Base-by-base conservation (phyloP, 768 basidiomycete genomes). In the Coprinopsis marcescibilis region DNA sequence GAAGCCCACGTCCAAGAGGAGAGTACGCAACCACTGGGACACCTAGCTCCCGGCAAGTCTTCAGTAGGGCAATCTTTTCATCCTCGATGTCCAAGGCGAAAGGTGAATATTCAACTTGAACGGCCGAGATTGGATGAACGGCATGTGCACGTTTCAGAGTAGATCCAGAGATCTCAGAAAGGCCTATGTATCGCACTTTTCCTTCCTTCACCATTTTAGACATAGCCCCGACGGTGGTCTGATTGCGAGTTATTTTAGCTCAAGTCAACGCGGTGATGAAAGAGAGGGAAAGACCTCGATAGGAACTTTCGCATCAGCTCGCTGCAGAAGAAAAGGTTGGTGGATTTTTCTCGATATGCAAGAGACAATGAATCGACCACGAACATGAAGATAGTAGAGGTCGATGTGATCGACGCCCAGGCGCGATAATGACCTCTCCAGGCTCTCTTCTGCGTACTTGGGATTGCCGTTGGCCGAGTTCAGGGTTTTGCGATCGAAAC, bases 41-140 rank as follows among this genome's bases (percentile, higher is more conserved):
- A 11, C 75, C 75, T 4, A 79, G 61, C 52, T 78, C 77, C 17
- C 74, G 60, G 10, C 68, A 68, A 1, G 74, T 69, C 21, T 67
- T 59, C 29, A 76, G 57, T 1, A 79, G 52, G 2, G 52, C 62
- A 26, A 73, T 66, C 49, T 68, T 65, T 6, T 64, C 59, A 46
- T 70, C 63, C 53, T 77, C 75, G 40, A 76, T 69, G 30, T 72
- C 70, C 6, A 77, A 62, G 2, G 65, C 66, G 54, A 77, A 75
- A 1, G 76, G 69, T 0, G 73, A 74, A 52, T 76, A 78, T 48
- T 78, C 75, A 24, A 76, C 63, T 57, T 78, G 72, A 8, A 78
- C 57, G 0, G 72, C 71, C 1, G 73, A 47, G 24, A 78, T 76
- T 5, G 74, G 74, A 42, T 78, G 77, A 8, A 78, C 57, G 6